A percentile compares a stretch with the other conserved stretches of the same genome.
Conservation (phyloP, 306 rosid species). For the Corylus americana region DNA sequence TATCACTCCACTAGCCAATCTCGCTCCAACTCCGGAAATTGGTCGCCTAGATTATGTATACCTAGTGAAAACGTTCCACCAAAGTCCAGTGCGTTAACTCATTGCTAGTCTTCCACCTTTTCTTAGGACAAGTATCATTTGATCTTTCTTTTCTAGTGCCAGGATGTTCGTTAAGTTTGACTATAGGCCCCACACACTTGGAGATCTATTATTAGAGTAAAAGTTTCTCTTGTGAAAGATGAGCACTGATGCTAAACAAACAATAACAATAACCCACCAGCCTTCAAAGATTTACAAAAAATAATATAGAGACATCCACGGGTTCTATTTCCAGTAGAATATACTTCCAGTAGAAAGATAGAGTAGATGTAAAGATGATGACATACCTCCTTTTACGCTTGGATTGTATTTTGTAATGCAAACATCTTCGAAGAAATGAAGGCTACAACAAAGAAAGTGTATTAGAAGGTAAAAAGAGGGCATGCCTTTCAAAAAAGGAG, state of each 20-base stretch:
- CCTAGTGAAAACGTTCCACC: not conserved
- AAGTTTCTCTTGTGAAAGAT: not conserved
- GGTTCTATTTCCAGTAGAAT: not conserved
- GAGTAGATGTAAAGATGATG: not conserved
- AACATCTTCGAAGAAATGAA: slow-evolving; percentile 74
- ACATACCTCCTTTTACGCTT: slow-evolving; percentile 64
- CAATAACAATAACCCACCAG: not conserved
- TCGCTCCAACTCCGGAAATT: not conserved
- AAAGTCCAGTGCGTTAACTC: not conserved
- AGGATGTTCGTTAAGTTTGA: not conserved
- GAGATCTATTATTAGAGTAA: not conserved
- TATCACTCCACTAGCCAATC: too few relatives aligned
- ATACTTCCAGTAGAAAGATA: not conserved
- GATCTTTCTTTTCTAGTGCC: not conserved
- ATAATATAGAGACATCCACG: not conserved
- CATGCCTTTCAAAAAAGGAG: slow-evolving; percentile 3
- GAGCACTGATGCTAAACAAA: not conserved
- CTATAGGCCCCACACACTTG: not conserved
- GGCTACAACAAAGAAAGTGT: slow-evolving; percentile 62
- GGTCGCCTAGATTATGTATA: not conserved
- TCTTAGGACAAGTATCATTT: not conserved
- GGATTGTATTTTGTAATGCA: slow-evolving; percentile 77
- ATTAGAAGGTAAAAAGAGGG: slow-evolving; percentile 21
- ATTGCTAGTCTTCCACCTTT: not conserved
- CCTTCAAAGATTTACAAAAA: not conserved